Evolutionary conservation across 306 rosid species (phyloP).

Genomic region (Cicer yamashitae): DNA sequence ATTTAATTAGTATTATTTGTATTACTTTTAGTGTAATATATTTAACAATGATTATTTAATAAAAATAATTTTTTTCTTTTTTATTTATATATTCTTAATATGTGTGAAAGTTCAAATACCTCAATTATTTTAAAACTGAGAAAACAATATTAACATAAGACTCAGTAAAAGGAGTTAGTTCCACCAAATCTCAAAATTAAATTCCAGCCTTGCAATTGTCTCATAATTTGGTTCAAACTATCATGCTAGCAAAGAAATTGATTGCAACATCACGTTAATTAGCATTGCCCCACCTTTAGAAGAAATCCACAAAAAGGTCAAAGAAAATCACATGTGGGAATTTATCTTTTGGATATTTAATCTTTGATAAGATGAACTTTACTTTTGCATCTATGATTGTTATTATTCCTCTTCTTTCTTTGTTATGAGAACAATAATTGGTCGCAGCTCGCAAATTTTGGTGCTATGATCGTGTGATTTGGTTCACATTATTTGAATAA

Average conservation of each 20-base stretch:
- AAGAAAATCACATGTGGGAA: background rate
- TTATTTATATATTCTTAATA: too few relatives aligned
- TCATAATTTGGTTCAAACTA: constrained; percentile 35
- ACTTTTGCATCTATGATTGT: background rate
- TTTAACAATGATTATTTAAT: too few relatives aligned
- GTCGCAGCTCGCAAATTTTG: background rate
- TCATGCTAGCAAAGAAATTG: constrained; percentile 15
- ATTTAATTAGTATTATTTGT: too few relatives aligned
- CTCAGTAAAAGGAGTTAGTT: constrained; percentile 57
- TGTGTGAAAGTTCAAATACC: too few relatives aligned
- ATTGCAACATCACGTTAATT: too few relatives aligned
- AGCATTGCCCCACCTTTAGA: too few relatives aligned
- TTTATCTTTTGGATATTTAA: background rate
- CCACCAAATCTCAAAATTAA: constrained; percentile 74
- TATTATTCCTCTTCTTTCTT: constrained; percentile 12
- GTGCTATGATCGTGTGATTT: constrained; percentile 30
- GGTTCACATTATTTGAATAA: constrained; percentile 33
- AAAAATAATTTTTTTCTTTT: too few relatives aligned
- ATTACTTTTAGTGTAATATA: too few relatives aligned
- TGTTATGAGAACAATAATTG: background rate
- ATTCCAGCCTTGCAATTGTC: constrained; percentile 45
- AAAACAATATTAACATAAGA: constrained; percentile 24
- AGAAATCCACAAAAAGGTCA: background rate
- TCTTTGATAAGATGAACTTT: background rate
- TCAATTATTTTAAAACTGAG: too few relatives aligned